phyloP scores from a whole-genome alignment of 768 basidiomycete species.

The Mycena venus region DNA sequence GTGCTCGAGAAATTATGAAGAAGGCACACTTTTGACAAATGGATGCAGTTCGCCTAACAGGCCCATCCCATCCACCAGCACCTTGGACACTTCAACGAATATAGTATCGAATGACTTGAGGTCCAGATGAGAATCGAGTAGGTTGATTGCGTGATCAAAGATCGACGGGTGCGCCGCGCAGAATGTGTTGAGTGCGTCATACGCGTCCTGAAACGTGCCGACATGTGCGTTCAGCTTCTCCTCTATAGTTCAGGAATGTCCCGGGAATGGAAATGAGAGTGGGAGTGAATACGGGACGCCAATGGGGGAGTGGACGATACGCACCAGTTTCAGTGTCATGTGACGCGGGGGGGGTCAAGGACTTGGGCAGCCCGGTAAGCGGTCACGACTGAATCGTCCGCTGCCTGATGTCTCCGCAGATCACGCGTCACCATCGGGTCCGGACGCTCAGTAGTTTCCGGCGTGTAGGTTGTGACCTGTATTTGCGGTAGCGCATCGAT shows the following conservation, averaged over 20 bases:
- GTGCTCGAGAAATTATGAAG: not conserved
- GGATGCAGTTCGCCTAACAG: slow-evolving; percentile 38
- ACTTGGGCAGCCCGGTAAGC: not conserved
- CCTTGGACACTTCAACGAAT: slow-evolving; percentile 36
- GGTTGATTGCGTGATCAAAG: not conserved
- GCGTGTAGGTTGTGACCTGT: not conserved
- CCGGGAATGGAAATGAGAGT: not conserved
- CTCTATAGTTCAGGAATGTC: not conserved
- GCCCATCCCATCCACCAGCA: slow-evolving; percentile 37
- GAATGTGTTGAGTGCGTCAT: slow-evolving; percentile 14
- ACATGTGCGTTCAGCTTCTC: not conserved
- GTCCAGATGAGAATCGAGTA: not conserved
- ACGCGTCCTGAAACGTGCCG: slow-evolving; percentile 1
- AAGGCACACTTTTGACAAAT: slow-evolving; percentile 32
- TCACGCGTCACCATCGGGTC: too few relatives aligned
- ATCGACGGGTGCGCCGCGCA: slow-evolving; percentile 5
- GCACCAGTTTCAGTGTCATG: not conserved
- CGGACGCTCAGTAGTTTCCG: not conserved
- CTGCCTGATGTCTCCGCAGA: not conserved
- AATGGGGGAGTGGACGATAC: not conserved
- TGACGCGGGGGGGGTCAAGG: not conserved
- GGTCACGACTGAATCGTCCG: not conserved
- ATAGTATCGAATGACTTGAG: slow-evolving; percentile 26
- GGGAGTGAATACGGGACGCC: not conserved
- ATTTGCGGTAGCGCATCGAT: not conserved